Conservation (phyloP, 148 eudicot genomes). For the Rhododendron henanense region DNA sequence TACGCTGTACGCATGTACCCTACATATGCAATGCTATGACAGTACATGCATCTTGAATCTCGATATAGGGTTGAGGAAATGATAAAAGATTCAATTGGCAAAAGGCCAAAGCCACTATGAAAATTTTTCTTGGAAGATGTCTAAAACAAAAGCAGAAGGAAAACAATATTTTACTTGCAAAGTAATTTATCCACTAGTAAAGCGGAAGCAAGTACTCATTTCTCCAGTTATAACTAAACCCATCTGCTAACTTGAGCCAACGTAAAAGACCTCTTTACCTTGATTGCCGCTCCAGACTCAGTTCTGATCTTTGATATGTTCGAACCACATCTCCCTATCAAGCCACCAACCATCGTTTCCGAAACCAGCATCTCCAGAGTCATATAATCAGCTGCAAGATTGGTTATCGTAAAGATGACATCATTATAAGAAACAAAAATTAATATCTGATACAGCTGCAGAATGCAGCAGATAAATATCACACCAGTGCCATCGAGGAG, state of each 20-base stretch:
- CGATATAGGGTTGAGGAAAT: neutral
- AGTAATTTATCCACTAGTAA: neutral
- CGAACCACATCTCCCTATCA: constrained; percentile 84
- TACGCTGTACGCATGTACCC: neutral
- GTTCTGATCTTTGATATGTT: constrained; percentile 80
- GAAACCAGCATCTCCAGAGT: constrained; percentile 67
- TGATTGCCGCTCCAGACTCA: constrained; percentile 89
- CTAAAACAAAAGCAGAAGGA: neutral
- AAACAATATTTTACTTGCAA: neutral
- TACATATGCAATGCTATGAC: neutral
- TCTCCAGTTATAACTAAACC: neutral
- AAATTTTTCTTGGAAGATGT: neutral
- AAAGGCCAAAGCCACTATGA: neutral
- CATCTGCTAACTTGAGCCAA: neutral
- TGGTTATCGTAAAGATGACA: constrained; percentile 28
- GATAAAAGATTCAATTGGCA: neutral
- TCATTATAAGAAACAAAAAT: constrained; percentile 20
- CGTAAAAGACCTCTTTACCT: constrained; percentile 37
- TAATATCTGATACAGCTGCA: constrained; percentile 21
- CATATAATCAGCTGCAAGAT: constrained; percentile 74
- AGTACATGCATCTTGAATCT: neutral
- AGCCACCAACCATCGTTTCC: constrained; percentile 81
- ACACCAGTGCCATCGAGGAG: constrained; percentile 10
- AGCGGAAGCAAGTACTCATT: neutral
- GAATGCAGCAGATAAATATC: constrained; percentile 11